Conservation (phyloP, 2,329 filamentous ascomycete species). For the Colletotrichum sp. region DNA sequence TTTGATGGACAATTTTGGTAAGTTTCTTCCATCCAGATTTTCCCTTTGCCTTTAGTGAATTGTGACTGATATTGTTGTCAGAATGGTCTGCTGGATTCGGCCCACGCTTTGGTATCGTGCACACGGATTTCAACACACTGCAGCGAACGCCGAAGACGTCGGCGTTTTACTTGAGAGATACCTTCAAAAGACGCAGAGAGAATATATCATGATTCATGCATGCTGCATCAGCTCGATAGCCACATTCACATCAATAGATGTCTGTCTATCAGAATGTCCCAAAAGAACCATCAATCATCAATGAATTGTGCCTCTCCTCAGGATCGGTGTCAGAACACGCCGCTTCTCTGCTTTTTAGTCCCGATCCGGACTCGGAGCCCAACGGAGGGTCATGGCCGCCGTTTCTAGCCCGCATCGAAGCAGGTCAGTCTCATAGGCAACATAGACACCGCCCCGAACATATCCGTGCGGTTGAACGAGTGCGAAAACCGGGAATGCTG, state of each 20-base stretch:
- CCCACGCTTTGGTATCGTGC: constrained; percentile 31
- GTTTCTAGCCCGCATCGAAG: fast-evolving
- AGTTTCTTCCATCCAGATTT: background rate
- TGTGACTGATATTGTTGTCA: background rate
- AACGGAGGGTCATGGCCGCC: background rate
- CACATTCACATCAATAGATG: fast-evolving
- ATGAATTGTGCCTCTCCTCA: fast-evolving
- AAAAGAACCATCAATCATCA: background rate
- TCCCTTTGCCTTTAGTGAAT: too few species aligned
- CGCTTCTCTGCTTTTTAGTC: background rate
- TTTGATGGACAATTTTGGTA: constrained; percentile 40
- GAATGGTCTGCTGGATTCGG: constrained; percentile 26
- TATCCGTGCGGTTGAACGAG: background rate
- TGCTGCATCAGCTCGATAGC: fast-evolving
- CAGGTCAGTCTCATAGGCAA: fast-evolving
- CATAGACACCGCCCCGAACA: background rate
- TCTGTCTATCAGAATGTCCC: fast-evolving
- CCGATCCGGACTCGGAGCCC: background rate
- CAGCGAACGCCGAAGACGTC: constrained; percentile 30
- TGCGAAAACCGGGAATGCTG: too few species aligned
- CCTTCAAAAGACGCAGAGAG: constrained; percentile 16
- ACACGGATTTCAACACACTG: constrained; percentile 30
- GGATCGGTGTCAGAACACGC: background rate
- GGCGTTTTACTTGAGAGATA: constrained; percentile 21
- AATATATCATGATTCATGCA: background rate